Evolutionary conservation across 345 rosid genomes (phyloP).

Genomic region (Linum lewisii): DNA sequence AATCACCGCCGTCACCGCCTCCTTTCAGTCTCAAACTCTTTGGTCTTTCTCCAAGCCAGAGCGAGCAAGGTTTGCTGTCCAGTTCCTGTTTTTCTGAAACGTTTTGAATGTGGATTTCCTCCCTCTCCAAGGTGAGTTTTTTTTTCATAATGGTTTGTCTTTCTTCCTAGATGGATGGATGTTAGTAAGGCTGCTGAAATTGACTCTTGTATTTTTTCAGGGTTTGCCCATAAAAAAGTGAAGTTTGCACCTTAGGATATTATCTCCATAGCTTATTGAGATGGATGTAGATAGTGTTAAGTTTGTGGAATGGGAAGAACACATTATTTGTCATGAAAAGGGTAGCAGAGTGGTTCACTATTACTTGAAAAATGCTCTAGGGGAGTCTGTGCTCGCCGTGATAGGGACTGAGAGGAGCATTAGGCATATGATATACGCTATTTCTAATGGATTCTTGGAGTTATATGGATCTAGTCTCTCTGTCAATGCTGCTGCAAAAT

Average conservation of each 20-base stretch:
- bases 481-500: conserved; percentile 20
- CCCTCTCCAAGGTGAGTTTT: background rate
- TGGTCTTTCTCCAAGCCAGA: too few relatives aligned
- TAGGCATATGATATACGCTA: conserved; percentile 45
- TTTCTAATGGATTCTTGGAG: conserved; percentile 23
- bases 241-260: background rate
- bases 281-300: conserved; percentile 19
- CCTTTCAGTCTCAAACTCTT: too few relatives aligned
- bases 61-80: too few relatives aligned
- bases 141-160: background rate
- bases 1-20: too few relatives aligned
- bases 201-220: background rate
- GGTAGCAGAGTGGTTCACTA: conserved; percentile 39
- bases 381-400: conserved; percentile 31
- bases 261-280: conserved; percentile 4
- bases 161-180: background rate
- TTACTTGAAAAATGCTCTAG: conserved; percentile 28
- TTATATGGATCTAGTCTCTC: conserved; percentile 16
- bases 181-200: background rate
- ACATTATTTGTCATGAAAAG: conserved; percentile 29
- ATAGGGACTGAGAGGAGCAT: conserved; percentile 43
- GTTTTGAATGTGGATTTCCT: background rate
- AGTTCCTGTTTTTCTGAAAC: too few relatives aligned
- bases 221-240: background rate
- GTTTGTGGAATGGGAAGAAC: conserved; percentile 45